Percentiles rank a stretch among this genome's conserved stretches.
phyloP scores from a whole-genome alignment of 768 basidiomycete genomes.

The Ephemerocybe angulata region DNA sequence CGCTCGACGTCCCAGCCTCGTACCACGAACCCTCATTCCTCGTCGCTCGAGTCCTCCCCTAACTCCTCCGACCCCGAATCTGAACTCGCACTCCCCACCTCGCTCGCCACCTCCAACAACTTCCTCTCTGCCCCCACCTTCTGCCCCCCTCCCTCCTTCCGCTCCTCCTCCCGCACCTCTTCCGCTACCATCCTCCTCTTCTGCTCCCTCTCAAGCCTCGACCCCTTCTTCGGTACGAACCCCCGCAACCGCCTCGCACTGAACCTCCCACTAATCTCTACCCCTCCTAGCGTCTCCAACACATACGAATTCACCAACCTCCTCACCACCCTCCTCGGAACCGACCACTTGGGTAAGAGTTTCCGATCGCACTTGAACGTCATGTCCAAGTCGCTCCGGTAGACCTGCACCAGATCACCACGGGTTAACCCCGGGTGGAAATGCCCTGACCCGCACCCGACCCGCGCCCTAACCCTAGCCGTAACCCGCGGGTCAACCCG shows the following conservation, averaged over 20 bases:
- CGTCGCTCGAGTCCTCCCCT: too few species aligned
- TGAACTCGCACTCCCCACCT: too few species aligned
- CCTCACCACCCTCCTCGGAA: conserved; percentile 14
- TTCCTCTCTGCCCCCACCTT: neutral
- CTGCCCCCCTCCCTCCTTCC: neutral
- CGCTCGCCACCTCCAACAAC: neutral
- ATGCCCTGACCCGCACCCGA: too few species aligned
- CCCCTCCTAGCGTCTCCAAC: conserved; percentile 7
- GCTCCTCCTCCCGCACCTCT: neutral
- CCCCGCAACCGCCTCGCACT: conserved; percentile 2
- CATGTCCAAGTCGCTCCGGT: conserved; percentile 20
- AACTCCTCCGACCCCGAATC: too few species aligned
- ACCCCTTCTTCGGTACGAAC: conserved; percentile 7
- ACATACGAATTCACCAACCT: conserved; percentile 7
- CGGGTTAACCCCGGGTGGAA: too few species aligned
- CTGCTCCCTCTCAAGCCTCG: too few species aligned
- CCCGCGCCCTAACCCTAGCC: too few species aligned
- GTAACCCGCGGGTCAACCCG: too few species aligned
- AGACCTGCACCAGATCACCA: conserved; percentile 31
- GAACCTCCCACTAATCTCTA: conserved; percentile 3
- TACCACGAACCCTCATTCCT: too few species aligned
- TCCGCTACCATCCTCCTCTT: too few species aligned
- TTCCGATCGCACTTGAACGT: conserved; percentile 27
- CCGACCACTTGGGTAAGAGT: conserved; percentile 29
- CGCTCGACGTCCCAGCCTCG: too few species aligned